phyloP scores from a whole-genome alignment of 768 basidiomycete genomes.

The Lactarius quietus region DNA sequence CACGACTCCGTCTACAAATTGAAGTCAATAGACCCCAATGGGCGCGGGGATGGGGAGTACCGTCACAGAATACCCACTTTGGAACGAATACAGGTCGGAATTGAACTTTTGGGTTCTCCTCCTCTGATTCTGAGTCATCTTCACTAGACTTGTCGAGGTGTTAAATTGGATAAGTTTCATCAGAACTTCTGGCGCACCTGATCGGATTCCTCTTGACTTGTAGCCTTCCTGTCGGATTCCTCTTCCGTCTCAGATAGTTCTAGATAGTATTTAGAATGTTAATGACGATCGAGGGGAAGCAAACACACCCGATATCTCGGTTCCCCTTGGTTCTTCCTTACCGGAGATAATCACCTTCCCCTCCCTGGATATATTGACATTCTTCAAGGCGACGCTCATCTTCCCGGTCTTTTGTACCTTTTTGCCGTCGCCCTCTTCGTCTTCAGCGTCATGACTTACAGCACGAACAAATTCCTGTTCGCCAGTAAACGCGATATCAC shows the following conservation, averaged over 20 bases:
- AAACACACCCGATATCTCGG: constrained; percentile 44
- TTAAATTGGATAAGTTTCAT: constrained; percentile 24
- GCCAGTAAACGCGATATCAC: constrained; percentile 53
- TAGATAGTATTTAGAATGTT: constrained; percentile 25
- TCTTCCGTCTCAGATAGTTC: constrained; percentile 44
- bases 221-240: constrained; percentile 40
- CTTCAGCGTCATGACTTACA: constrained; percentile 46
- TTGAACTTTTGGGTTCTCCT: constrained; percentile 66
- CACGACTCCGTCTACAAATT: constrained; percentile 63
- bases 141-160: constrained; percentile 66
- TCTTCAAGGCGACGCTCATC: constrained; percentile 72
- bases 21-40: background rate
- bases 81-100: constrained; percentile 94
- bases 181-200: constrained; percentile 39
- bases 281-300: constrained; percentile 27
- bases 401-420: constrained; percentile 29
- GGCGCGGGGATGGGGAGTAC: background rate
- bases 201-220: constrained; percentile 37
- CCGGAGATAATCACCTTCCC: constrained; percentile 81
- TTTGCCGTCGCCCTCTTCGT: constrained; percentile 37
- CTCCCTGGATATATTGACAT: constrained; percentile 76
- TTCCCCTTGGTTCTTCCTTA: constrained; percentile 73
- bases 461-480: constrained; percentile 50
- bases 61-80: constrained; percentile 57
- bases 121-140: constrained; percentile 76